Evolutionary conservation across 2,329 filamentous ascomycete species (phyloP).

Genomic region (Penicillium thymicola): DNA sequence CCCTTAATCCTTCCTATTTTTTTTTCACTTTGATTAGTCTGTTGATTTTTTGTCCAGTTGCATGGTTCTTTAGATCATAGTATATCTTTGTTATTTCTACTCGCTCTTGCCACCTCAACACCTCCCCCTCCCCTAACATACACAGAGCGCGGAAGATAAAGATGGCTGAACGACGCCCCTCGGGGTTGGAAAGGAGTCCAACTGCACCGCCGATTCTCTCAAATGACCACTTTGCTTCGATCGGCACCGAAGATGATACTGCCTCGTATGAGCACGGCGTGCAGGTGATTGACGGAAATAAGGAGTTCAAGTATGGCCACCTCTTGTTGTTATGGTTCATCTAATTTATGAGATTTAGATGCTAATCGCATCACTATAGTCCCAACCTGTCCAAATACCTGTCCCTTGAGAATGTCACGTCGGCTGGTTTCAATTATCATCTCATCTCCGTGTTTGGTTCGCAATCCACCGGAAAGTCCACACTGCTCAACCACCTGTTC

Average conservation of each 20-base stretch:
- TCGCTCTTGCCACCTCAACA: constrained; percentile 13
- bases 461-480: constrained; percentile 97
- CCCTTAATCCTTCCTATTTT: neutral
- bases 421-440: constrained; percentile 97
- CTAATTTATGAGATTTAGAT: neutral
- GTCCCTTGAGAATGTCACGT: constrained; percentile 71
- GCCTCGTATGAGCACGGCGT: constrained; percentile 79
- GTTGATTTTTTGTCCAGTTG: constrained; percentile 11
- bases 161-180: constrained; percentile 25
- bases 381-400: constrained; percentile 78
- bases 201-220: constrained; percentile 40
- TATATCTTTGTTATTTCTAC: constrained; percentile 10
- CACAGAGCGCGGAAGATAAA: constrained; percentile 11
- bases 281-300: constrained; percentile 94
- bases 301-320: constrained; percentile 82
- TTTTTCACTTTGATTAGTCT: constrained; percentile 5
- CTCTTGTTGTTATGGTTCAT: neutral
- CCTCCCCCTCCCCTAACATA: neutral
- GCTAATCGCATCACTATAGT: constrained; percentile 46
- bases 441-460: constrained; percentile 98
- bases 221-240: constrained; percentile 47
- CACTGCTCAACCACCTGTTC: constrained; percentile 91
- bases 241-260: constrained; percentile 38
- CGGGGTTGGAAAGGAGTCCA: constrained; percentile 26
- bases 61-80: constrained; percentile 14